phyloP scores from a whole-genome alignment of 78 protist species.

The Tieghemostelium lacteum region DNA sequence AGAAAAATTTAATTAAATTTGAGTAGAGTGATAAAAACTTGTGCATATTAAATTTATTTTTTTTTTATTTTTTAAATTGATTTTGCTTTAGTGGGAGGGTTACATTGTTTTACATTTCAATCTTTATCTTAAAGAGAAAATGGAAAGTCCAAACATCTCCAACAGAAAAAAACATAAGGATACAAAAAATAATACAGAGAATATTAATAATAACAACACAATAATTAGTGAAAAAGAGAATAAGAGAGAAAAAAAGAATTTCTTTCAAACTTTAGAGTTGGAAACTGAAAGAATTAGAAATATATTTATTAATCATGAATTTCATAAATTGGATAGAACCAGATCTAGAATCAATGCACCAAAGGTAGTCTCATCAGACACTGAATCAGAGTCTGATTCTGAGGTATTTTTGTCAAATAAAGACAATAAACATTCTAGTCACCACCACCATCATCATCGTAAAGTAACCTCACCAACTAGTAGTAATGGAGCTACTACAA shows the following conservation, averaged over 20 bases:
- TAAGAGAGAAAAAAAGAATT: background rate
- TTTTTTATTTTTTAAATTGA: too few species aligned
- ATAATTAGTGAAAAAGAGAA: background rate
- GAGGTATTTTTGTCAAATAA: conserved; percentile 34
- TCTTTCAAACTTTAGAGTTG: background rate
- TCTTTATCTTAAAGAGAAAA: too few species aligned
- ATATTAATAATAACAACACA: too few species aligned
- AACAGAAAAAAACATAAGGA: too few species aligned
- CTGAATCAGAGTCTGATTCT: conserved; percentile 49
- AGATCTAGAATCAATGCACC: conserved; percentile 59
- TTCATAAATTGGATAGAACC: conserved; percentile 59
- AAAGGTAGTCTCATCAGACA: conserved; percentile 2
- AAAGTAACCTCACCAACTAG: background rate
- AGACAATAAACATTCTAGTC: background rate
- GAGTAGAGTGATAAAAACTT: too few species aligned
- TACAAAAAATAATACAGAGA: background rate
- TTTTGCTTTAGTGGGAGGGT: too few species aligned
- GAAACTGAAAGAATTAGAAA: conserved; percentile 52
- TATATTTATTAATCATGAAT: conserved; percentile 34
- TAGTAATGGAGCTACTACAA: background rate
- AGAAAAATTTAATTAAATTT: too few species aligned
- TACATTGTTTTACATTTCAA: too few species aligned
- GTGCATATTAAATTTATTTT: too few species aligned
- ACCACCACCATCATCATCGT: conserved; percentile 9
- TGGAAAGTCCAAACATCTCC: too few species aligned